These are phyloP conservation scores for Apiosordaria backusii DNA, from an alignment of 495 filamentous ascomycete species.

Conservation along the genomic window DNA sequence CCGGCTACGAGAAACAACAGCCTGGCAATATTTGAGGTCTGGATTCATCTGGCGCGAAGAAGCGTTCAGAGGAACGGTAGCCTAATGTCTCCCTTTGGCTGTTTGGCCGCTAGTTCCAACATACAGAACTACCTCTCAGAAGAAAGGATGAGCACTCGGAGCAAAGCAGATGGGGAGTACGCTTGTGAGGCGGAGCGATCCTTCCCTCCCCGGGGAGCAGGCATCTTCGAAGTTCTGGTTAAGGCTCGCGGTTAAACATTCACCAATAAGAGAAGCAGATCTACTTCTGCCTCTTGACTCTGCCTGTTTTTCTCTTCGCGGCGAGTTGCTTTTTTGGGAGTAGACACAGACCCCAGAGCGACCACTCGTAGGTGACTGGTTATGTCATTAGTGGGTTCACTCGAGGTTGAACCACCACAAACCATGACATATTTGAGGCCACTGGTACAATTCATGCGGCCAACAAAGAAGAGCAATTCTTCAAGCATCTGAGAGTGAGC, in stretches of 20 bases:
- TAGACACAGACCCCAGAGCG: background rate
- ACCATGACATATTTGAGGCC: background rate
- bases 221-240: background rate
- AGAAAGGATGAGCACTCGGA: background rate
- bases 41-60: background rate
- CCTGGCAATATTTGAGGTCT: background rate
- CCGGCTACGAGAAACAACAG: background rate
- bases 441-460: background rate
- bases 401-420: background rate
- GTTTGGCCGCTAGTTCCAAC: background rate
- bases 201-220: slow-evolving; percentile 4
- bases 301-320: background rate
- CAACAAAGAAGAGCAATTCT: background rate
- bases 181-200: slow-evolving; percentile 11
- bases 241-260: background rate
- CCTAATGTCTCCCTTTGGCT: background rate
- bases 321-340: background rate
- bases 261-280: background rate
- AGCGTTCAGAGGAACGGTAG: background rate
- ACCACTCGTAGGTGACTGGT: background rate
- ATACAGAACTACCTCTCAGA: background rate
- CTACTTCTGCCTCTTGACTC: background rate
- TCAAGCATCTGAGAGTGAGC: too few species aligned
- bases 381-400: background rate
- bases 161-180: background rate